Conservation (phyloP, 2,329 filamentous ascomycete species). For the Neofusicoccum sp. region DNA sequence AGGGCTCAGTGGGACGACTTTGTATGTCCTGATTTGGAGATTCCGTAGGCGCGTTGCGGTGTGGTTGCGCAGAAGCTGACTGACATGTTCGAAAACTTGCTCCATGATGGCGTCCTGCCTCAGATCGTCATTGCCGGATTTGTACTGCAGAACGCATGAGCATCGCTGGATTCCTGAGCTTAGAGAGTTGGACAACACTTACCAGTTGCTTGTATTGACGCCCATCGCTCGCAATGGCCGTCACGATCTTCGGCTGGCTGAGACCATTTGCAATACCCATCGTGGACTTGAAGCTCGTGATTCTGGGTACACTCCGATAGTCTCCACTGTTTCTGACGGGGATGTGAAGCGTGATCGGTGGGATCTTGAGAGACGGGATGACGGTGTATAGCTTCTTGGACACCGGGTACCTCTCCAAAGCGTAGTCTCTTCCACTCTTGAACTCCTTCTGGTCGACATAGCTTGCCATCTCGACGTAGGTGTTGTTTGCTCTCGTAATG, state of each 20-base stretch:
- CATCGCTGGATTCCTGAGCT: not conserved
- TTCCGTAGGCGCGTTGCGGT: slow-evolving; percentile 83
- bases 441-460: slow-evolving; percentile 63
- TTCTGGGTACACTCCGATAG: slow-evolving; percentile 74
- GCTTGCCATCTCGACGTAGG: slow-evolving; percentile 62
- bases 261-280: slow-evolving; percentile 88
- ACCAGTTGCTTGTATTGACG: slow-evolving; percentile 80
- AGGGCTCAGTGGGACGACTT: slow-evolving; percentile 84
- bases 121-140: slow-evolving; percentile 92
- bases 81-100: slow-evolving; percentile 96
- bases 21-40: slow-evolving; percentile 92
- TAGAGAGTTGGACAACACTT: slow-evolving; percentile 35
- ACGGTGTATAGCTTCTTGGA: slow-evolving; percentile 63
- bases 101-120: slow-evolving; percentile 99
- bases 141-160: slow-evolving; percentile 55
- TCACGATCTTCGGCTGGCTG: slow-evolving; percentile 91
- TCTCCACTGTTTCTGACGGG: slow-evolving; percentile 65
- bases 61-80: slow-evolving; percentile 81
- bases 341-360: slow-evolving; percentile 86
- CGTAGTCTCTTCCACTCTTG: slow-evolving; percentile 64
- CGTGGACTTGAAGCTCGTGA: slow-evolving; percentile 67
- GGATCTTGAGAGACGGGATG: slow-evolving; percentile 66
- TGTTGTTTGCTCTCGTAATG: slow-evolving; percentile 70
- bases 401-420: slow-evolving; percentile 61
- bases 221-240: slow-evolving; percentile 75